phyloP scores from a whole-genome alignment of 192 early-diverging fungal genomes.

The Rhizoclosmatium sp. region DNA sequence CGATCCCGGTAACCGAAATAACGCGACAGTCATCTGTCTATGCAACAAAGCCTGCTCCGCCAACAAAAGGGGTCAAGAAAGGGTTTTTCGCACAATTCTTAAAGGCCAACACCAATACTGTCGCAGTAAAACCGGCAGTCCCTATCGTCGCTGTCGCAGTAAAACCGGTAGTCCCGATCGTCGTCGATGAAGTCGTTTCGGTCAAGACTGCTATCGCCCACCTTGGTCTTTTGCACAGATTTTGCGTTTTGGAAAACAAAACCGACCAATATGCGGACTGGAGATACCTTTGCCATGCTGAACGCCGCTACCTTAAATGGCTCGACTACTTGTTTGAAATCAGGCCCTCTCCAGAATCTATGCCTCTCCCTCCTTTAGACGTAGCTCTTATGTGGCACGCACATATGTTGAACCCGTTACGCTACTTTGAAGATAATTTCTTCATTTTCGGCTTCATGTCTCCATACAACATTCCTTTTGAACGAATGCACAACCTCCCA shows the following conservation, averaged over 20 bases:
- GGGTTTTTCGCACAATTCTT: slow-evolving; percentile 16
- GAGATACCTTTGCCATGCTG: slow-evolving; percentile 58
- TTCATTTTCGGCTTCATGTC: slow-evolving; percentile 51
- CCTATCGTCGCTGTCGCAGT: slow-evolving; percentile 7
- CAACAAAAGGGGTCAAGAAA: no score
- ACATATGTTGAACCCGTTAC: slow-evolving; percentile 64
- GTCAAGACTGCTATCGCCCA: slow-evolving; percentile 33
- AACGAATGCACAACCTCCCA: slow-evolving; percentile 49
- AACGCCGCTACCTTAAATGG: slow-evolving; percentile 63
- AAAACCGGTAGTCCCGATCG: slow-evolving; percentile 15
- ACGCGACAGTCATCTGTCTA: no score
- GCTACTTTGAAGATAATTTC: slow-evolving; percentile 68
- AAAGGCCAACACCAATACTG: neutral
- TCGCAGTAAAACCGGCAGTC: slow-evolving; percentile 2
- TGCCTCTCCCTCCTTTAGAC: slow-evolving; percentile 64
- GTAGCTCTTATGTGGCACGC: slow-evolving; percentile 70
- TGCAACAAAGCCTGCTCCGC: no score
- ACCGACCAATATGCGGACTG: slow-evolving; percentile 52
- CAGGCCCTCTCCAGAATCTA: slow-evolving; percentile 28
- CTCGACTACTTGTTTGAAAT: slow-evolving; percentile 52
- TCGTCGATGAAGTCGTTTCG: slow-evolving; percentile 26
- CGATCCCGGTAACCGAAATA: no score
- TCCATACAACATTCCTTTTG: slow-evolving; percentile 59
- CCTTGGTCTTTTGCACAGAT: slow-evolving; percentile 47
- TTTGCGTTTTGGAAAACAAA: slow-evolving; percentile 31